These are phyloP conservation scores for Dalbergia oliveri DNA, from an alignment of 306 rosid species.

Conservation along the genomic window DNA sequence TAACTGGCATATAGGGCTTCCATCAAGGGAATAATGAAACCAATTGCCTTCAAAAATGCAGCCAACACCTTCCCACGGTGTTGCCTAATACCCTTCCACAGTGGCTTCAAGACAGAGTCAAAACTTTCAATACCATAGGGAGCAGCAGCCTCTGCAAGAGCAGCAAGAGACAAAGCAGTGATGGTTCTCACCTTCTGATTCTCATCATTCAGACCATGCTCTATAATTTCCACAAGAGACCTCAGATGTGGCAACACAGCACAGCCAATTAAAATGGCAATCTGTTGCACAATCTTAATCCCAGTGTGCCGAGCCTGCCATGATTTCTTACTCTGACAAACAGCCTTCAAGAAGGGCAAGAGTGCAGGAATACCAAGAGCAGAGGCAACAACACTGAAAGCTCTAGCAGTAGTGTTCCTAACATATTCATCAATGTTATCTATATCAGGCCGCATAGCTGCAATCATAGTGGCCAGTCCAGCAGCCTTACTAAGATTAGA, in stretches of 20 bases:
- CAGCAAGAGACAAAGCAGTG: conserved; percentile 93
- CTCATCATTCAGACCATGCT: conserved; percentile 92
- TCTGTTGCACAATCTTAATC: conserved; percentile 97
- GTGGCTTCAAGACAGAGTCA: conserved; percentile 89
- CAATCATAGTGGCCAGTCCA: conserved; percentile 98
- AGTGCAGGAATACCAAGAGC: conserved; percentile 97
- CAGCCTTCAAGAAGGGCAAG: conserved; percentile 92
- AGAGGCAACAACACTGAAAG: conserved; percentile 96
- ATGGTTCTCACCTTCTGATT: conserved; percentile 97
- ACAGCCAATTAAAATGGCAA: conserved; percentile 95
- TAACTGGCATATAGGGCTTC: conserved; percentile 94
- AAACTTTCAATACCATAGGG: conserved; percentile 98
- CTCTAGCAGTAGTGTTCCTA: conserved; percentile 94
- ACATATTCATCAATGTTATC: conserved; percentile 95
- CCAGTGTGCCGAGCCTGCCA: conserved; percentile 99
- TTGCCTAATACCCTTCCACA: conserved; percentile 97
- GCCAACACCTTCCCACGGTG: conserved; percentile 98
- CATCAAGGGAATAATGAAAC: conserved; percentile 94
- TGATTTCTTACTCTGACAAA: conserved; percentile 97
- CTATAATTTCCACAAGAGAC: conserved; percentile 91
- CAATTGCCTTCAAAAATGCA: conserved; percentile 93
- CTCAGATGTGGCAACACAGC: conserved; percentile 91
- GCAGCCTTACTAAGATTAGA: conserved; percentile 99
- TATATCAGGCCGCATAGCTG: conserved; percentile 98
- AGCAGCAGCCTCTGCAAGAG: conserved; percentile 97